A percentile compares a stretch with the other conserved stretches of the same genome.
These are phyloP conservation scores for Cutaneotrichosporon cyanovorans DNA, from an alignment of 1,284 basidiomycete genomes.

Conservation along the genomic window DNA sequence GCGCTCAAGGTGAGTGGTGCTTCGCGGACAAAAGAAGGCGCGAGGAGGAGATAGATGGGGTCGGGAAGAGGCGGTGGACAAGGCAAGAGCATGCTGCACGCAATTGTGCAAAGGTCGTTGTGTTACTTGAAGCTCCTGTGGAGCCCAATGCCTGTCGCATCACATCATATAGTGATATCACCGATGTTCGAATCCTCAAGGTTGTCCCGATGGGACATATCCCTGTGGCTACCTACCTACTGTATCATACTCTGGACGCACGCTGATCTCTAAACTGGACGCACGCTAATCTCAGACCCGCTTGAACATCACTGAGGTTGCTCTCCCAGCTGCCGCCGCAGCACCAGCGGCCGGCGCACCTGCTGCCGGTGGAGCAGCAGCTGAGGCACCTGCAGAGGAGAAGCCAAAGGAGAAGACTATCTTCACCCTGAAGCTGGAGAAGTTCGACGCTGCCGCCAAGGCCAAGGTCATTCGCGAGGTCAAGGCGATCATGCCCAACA, in stretches of 20 bases:
- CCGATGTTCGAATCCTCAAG: too few relatives aligned
- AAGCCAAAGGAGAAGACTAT: slow-evolving; percentile 99
- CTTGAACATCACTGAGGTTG: slow-evolving; percentile 96
- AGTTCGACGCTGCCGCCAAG: slow-evolving; percentile 81
- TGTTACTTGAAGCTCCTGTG: too few relatives aligned
- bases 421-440: slow-evolving; percentile 90
- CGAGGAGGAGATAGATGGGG: neutral
- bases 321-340: slow-evolving; percentile 73
- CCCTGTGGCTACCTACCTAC: neutral
- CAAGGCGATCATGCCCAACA: slow-evolving; percentile 86
- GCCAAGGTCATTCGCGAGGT: slow-evolving; percentile 98
- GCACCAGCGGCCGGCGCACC: slow-evolving; percentile 53
- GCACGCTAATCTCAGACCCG: slow-evolving; percentile 61
- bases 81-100: too few relatives aligned
- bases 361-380: slow-evolving; percentile 50
- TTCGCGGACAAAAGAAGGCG: neutral
- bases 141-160: too few relatives aligned
- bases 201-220: neutral
- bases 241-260: neutral
- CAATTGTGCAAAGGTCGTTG: too few relatives aligned
- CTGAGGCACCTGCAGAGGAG: slow-evolving; percentile 57
- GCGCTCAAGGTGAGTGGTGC: slow-evolving; percentile 69
- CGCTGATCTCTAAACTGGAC: too few relatives aligned
- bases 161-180: too few relatives aligned
- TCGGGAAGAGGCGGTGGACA: neutral